Conservation (phyloP, 2,329 filamentous ascomycete genomes). For the Fusarium buharicum region DNA sequence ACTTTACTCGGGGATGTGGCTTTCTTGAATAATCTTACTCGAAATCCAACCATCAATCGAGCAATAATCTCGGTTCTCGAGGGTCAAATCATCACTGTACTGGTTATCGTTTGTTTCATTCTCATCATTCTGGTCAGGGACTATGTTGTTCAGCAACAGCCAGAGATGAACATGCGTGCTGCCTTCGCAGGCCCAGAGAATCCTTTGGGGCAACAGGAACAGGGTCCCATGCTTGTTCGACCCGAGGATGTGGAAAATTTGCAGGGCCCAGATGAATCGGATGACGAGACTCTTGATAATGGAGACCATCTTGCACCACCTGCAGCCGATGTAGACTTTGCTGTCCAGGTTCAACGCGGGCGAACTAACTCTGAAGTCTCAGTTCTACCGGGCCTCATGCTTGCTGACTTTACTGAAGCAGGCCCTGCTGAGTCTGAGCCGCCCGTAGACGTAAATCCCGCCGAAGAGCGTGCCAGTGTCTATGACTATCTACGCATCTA, state of each 20-base stretch:
- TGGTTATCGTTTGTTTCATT: slow-evolving; percentile 94
- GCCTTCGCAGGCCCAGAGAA: slow-evolving; percentile 63
- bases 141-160: slow-evolving; percentile 98
- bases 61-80: slow-evolving; percentile 85
- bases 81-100: slow-evolving; percentile 90
- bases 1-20: slow-evolving; percentile 66
- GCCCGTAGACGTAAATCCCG: slow-evolving; percentile 2
- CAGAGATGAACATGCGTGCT: slow-evolving; percentile 84
- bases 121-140: slow-evolving; percentile 96
- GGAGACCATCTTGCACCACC: slow-evolving; percentile 26
- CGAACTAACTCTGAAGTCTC: slow-evolving; percentile 27
- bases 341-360: slow-evolving; percentile 22
- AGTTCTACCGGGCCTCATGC: slow-evolving; percentile 18
- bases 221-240: slow-evolving; percentile 42
- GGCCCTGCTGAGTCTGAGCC: slow-evolving; percentile 12
- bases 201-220: slow-evolving; percentile 42
- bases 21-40: slow-evolving; percentile 71
- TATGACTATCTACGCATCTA: slow-evolving; percentile 63
- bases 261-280: slow-evolving; percentile 43
- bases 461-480: slow-evolving; percentile 42
- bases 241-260: slow-evolving; percentile 39
- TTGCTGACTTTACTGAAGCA: slow-evolving; percentile 10
- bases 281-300: slow-evolving; percentile 49
- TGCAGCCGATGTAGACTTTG: slow-evolving; percentile 25
- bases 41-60: slow-evolving; percentile 77